These are phyloP conservation scores for Clavispora carvajalis DNA, from an alignment of 805 yeast genomes.

Conservation along the genomic window DNA sequence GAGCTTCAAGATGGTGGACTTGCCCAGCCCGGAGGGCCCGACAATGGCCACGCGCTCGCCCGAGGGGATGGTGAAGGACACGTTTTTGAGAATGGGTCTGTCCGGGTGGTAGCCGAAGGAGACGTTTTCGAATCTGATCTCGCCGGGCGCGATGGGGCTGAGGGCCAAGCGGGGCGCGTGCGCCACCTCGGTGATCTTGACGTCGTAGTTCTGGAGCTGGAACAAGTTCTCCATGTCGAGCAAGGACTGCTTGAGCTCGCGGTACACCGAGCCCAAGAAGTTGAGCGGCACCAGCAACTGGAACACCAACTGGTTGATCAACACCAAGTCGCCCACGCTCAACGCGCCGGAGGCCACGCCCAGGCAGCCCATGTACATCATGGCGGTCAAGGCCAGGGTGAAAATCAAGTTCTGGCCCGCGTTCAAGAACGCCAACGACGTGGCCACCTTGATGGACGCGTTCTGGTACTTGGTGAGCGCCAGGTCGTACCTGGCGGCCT, in stretches of 20 bases:
- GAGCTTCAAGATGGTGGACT: constrained; percentile 79
- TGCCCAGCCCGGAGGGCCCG: constrained; percentile 96
- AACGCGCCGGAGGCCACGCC: constrained; percentile 82
- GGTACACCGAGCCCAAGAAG: constrained; percentile 90
- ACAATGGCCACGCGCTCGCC: constrained; percentile 91
- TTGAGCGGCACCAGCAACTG: constrained; percentile 93
- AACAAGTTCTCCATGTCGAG: constrained; percentile 95
- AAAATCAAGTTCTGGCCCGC: constrained; percentile 77
- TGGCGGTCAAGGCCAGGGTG: constrained; percentile 85
- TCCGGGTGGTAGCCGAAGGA: constrained; percentile 89
- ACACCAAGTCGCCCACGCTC: constrained; percentile 91
- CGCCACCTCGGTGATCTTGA: constrained; percentile 58
- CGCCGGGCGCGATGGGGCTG: constrained; percentile 50
- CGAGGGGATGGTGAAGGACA: constrained; percentile 80
- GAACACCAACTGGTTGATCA: constrained; percentile 92
- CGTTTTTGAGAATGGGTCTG: constrained; percentile 76
- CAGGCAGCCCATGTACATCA: constrained; percentile 97
- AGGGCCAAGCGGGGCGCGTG: constrained; percentile 59
- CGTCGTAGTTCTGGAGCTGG: constrained; percentile 70
- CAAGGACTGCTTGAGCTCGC: constrained; percentile 89
- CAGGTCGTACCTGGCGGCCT: constrained; percentile 71
- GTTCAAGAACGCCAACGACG: constrained; percentile 72
- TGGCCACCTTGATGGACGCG: constrained; percentile 75
- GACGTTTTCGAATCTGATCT: constrained; percentile 84
- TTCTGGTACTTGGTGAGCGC: constrained; percentile 71